These are phyloP conservation scores for Yamadazyma spencermartinsiae DNA, from an alignment of 1,139 yeast species.

Conservation along the genomic window DNA sequence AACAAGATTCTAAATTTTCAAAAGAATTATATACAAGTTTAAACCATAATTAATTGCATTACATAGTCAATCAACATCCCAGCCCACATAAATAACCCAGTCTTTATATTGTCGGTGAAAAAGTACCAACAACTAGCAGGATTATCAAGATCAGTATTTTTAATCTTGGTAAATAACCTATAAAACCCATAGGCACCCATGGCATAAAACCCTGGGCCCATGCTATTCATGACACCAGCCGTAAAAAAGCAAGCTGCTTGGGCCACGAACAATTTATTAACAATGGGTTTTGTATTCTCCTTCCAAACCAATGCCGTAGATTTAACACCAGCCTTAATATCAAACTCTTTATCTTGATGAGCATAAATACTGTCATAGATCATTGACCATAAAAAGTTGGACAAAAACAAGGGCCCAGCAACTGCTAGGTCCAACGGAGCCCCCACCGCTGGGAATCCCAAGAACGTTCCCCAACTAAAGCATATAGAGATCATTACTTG, in stretches of 20 bases:
- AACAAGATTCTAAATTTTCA: constrained; percentile 27
- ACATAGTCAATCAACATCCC: constrained; percentile 80
- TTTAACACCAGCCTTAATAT: constrained; percentile 84
- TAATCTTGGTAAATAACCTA: constrained; percentile 66
- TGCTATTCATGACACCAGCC: constrained; percentile 80
- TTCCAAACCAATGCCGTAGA: constrained; percentile 97
- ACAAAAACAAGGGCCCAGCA: constrained; percentile 73
- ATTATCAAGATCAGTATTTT: constrained; percentile 70
- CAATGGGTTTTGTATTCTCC: constrained; percentile 65
- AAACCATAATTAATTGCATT: constrained; percentile 48
- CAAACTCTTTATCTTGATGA: constrained; percentile 92
- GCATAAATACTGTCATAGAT: constrained; percentile 95
- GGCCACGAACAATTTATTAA: constrained; percentile 59
- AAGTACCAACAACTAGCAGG: constrained; percentile 82
- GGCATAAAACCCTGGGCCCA: constrained; percentile 82
- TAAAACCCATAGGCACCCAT: constrained; percentile 69
- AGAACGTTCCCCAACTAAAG: constrained; percentile 91
- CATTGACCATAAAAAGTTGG: constrained; percentile 92
- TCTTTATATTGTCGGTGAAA: constrained; percentile 73
- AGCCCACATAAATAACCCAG: constrained; percentile 75
- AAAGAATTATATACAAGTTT: constrained; percentile 18
- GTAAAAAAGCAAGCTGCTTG: constrained; percentile 64
- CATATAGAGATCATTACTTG: constrained; percentile 80
- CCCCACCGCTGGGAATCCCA: constrained; percentile 92
- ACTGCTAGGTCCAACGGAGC: constrained; percentile 76